phyloP scores from a whole-genome alignment of 495 filamentous ascomycete species.

The Durotheca rogersii region DNA sequence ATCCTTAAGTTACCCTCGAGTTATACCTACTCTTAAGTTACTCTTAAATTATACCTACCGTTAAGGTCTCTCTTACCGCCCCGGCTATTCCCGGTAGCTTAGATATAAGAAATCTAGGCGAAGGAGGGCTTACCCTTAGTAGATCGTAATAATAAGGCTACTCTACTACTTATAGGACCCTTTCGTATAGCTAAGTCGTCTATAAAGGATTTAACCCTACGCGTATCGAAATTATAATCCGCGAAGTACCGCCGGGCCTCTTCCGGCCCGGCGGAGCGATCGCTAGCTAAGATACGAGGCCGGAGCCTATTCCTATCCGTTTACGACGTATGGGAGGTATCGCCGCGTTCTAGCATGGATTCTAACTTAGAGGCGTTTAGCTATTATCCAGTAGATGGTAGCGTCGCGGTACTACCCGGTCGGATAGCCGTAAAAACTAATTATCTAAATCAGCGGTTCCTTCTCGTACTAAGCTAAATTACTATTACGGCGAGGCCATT shows the following conservation, averaged over 20 bases:
- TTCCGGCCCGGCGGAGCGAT: slow-evolving; percentile 33
- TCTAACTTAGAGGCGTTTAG: slow-evolving; percentile 71
- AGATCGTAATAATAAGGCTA: slow-evolving; percentile 66
- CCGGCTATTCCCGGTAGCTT: not conserved
- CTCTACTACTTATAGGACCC: slow-evolving; percentile 63
- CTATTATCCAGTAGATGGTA: slow-evolving; percentile 65
- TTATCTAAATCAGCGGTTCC: slow-evolving; percentile 70
- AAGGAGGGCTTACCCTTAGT: slow-evolving; percentile 60
- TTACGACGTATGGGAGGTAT: slow-evolving; percentile 63
- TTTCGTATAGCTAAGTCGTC: slow-evolving; percentile 60
- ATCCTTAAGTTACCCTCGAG: too few species aligned
- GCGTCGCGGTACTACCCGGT: slow-evolving; percentile 62
- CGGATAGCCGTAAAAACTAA: slow-evolving; percentile 70
- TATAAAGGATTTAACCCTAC: slow-evolving; percentile 66
- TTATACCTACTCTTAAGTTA: not conserved
- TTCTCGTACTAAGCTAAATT: slow-evolving; percentile 72
- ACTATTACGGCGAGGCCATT: slow-evolving; percentile 60
- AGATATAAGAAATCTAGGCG: slow-evolving; percentile 49
- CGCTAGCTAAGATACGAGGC: slow-evolving; percentile 54
- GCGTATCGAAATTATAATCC: slow-evolving; percentile 63
- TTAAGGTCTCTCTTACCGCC: slow-evolving; percentile 2
- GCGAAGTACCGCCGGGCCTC: slow-evolving; percentile 36
- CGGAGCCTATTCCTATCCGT: slow-evolving; percentile 65
- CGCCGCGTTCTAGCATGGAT: slow-evolving; percentile 63
- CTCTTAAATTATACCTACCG: slow-evolving; percentile 42